A percentile compares a stretch with the other conserved stretches of the same genome.
Conservation (phyloP, 2,329 filamentous ascomycete genomes). For the Aspergillus flavus region DNA sequence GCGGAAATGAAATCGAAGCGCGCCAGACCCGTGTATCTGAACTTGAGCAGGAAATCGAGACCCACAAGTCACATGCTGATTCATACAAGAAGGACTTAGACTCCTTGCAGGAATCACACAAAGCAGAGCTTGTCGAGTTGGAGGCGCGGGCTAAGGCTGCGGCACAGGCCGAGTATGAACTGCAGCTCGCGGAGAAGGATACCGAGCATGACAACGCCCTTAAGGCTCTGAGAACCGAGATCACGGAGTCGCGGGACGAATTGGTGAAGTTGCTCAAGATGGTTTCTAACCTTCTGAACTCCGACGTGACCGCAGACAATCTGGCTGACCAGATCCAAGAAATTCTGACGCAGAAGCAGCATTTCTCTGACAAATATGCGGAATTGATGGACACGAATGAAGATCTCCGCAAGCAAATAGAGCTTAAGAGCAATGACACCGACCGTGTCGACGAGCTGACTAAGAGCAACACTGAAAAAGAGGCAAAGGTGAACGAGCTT, state of each 20-base stretch:
- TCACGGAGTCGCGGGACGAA: slow-evolving; percentile 67
- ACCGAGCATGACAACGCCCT: slow-evolving; percentile 61
- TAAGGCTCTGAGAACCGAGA: slow-evolving; percentile 62
- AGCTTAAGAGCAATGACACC: slow-evolving; percentile 38
- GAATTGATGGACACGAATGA: slow-evolving; percentile 45
- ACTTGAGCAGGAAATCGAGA: slow-evolving; percentile 59
- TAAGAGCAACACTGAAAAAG: slow-evolving; percentile 45
- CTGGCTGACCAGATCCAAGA: slow-evolving; percentile 68
- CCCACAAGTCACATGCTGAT: slow-evolving; percentile 58
- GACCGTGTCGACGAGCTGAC: slow-evolving; percentile 42
- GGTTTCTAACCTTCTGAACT: slow-evolving; percentile 49
- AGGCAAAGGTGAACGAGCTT: slow-evolving; percentile 60
- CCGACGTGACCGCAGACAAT: slow-evolving; percentile 57
- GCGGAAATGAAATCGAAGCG: slow-evolving; percentile 52
- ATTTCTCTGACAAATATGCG: slow-evolving; percentile 46
- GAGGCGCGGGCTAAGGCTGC: slow-evolving; percentile 41
- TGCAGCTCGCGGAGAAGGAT: slow-evolving; percentile 54
- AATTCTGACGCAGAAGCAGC: slow-evolving; percentile 44
- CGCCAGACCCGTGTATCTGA: slow-evolving; percentile 52
- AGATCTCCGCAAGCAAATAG: slow-evolving; percentile 41
- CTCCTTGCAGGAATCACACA: slow-evolving; percentile 57
- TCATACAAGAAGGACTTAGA: slow-evolving; percentile 58
- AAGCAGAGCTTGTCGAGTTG: slow-evolving; percentile 44
- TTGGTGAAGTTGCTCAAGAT: slow-evolving; percentile 66
- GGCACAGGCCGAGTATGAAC: slow-evolving; percentile 40